A percentile compares a stretch with the other conserved stretches of the same genome.
phyloP scores from a whole-genome alignment of 495 filamentous ascomycete genomes.

The Penicillium chermesinum region DNA sequence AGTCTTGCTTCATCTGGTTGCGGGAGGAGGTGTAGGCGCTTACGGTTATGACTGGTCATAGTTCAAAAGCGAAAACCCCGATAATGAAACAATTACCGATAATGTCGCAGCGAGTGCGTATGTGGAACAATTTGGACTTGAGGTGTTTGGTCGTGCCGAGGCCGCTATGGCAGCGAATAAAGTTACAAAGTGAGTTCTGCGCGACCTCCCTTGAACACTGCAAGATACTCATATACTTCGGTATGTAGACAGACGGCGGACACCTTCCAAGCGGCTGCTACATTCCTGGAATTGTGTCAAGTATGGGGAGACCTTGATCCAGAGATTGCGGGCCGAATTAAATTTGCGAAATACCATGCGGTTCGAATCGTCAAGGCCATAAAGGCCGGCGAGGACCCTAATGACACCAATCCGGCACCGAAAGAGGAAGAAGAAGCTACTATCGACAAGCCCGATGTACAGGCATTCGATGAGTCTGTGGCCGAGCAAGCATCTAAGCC shows the following conservation, averaged over 20 bases:
- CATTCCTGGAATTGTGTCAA: slow-evolving; percentile 81
- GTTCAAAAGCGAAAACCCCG: slow-evolving; percentile 60
- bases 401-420: slow-evolving; percentile 73
- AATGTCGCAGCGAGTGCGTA: slow-evolving; percentile 82
- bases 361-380: slow-evolving; percentile 84
- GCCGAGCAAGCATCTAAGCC: slow-evolving; percentile 34
- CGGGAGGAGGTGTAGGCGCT: slow-evolving; percentile 2
- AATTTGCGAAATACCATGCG: slow-evolving; percentile 95
- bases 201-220: not conserved
- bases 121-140: slow-evolving; percentile 86
- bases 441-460: slow-evolving; percentile 38
- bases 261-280: slow-evolving; percentile 85
- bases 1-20: not conserved
- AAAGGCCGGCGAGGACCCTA: slow-evolving; percentile 88
- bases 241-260: slow-evolving; percentile 78
- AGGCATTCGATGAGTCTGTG: slow-evolving; percentile 40
- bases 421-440: slow-evolving; percentile 32
- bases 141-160: slow-evolving; percentile 81
- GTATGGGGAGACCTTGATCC: slow-evolving; percentile 73
- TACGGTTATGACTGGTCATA: slow-evolving; percentile 23
- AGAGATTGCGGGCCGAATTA: slow-evolving; percentile 81
- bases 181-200: slow-evolving; percentile 64
- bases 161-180: slow-evolving; percentile 75
- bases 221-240: slow-evolving; percentile 7
- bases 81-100: slow-evolving; percentile 73